Conservation (phyloP, 768 basidiomycete genomes). For the Rickenella mellea region DNA sequence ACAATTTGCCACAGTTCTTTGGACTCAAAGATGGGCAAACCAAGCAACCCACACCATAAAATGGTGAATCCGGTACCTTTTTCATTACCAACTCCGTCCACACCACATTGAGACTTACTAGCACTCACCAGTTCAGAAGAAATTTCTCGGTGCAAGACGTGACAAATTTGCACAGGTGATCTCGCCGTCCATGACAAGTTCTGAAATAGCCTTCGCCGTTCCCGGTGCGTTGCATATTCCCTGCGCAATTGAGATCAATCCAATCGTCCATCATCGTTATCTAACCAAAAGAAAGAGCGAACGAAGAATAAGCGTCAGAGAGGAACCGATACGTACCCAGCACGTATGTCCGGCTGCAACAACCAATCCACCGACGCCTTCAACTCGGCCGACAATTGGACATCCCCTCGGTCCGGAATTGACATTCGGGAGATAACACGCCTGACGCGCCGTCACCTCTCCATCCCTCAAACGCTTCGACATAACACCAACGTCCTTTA, state of each 20-base stretch:
- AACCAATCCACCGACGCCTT: slow-evolving; percentile 48
- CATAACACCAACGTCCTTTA: slow-evolving; percentile 49
- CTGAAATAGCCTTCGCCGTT: slow-evolving; percentile 64
- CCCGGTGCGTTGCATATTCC: slow-evolving; percentile 81
- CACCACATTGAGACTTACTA: no score
- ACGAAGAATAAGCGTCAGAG: background rate
- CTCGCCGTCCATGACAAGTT: slow-evolving; percentile 61
- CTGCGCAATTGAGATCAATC: slow-evolving; percentile 31
- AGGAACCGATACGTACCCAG: slow-evolving; percentile 41
- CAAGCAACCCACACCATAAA: no score
- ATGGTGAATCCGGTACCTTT: no score
- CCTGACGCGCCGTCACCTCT: slow-evolving; percentile 45
- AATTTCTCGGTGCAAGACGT: background rate
- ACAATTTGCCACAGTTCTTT: no score
- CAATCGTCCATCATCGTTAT: no score
- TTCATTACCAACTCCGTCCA: no score
- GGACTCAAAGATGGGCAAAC: no score
- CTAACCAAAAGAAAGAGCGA: slow-evolving; percentile 4
- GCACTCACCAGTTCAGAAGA: background rate
- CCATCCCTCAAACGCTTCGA: slow-evolving; percentile 49
- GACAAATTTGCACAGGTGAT: slow-evolving; percentile 38
- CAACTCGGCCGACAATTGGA: slow-evolving; percentile 64
- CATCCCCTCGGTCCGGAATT: slow-evolving; percentile 36
- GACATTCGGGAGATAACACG: slow-evolving; percentile 72
- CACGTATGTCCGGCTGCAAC: slow-evolving; percentile 75